Conservation (phyloP, 1,284 basidiomycete genomes). For the Pseudozyma thailandica region DNA sequence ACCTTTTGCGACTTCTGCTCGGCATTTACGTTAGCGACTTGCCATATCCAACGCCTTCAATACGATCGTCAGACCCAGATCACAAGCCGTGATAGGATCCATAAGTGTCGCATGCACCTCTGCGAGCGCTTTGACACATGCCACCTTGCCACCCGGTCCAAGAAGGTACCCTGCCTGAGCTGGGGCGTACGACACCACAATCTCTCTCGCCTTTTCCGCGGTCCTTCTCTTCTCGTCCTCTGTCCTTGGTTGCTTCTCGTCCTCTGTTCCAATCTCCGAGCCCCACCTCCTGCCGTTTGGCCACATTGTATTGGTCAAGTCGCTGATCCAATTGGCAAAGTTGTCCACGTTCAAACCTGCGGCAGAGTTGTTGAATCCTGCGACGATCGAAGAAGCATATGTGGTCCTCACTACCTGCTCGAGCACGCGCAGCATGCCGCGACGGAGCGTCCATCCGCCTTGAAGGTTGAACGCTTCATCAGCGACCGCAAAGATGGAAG, state of each 20-base stretch:
- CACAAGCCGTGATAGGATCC: conserved; percentile 49
- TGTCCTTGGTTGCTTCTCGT: conserved; percentile 28
- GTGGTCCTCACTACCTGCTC: conserved; percentile 66
- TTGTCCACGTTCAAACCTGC: conserved; percentile 52
- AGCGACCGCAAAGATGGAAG: conserved; percentile 66
- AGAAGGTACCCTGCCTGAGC: conserved; percentile 63
- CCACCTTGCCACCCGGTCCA: conserved; percentile 61
- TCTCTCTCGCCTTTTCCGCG: conserved; percentile 50
- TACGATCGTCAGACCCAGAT: conserved; percentile 54
- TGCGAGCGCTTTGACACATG: conserved; percentile 59
- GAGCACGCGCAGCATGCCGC: conserved; percentile 66
- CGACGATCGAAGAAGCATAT: conserved; percentile 61
- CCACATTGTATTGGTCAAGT: conserved; percentile 60
- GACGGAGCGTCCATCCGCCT: conserved; percentile 66
- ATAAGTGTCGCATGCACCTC: conserved; percentile 58
- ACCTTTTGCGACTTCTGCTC: neutral
- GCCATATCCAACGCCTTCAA: conserved; percentile 58
- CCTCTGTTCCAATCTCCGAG: conserved; percentile 20
- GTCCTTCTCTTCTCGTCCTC: conserved; percentile 50
- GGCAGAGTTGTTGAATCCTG: conserved; percentile 58
- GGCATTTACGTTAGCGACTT: conserved; percentile 21
- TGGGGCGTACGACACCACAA: conserved; percentile 64
- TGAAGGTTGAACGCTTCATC: conserved; percentile 68
- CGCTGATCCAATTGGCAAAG: conserved; percentile 56
- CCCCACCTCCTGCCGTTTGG: conserved; percentile 50